Base-by-base conservation (phyloP, 2,329 filamentous ascomycete genomes). In the Exophiala alcalophila region DNA sequence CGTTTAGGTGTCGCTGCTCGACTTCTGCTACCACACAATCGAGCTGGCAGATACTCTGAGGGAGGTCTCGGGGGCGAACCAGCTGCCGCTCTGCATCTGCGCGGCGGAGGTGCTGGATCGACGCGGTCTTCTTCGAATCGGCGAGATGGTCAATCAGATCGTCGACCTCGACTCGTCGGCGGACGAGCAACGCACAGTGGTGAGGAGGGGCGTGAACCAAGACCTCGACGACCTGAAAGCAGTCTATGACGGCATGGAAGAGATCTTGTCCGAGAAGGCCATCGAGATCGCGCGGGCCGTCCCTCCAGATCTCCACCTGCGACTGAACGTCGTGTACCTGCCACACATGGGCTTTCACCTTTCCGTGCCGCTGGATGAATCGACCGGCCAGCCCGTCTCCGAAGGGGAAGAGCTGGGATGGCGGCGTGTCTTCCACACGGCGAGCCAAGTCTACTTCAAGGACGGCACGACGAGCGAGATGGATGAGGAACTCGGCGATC, bases 321-420 rank as follows among this genome's bases (percentile, higher is more conserved):
- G 72, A 9, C 62, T 84, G 23, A 90, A 90, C 40, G 94, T 94
- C 50, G 84, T 92, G 12, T 95, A 92, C 61, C 84, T 94, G 49
- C 91, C 90, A 0, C 89, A 95, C 57, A 78, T 96, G 25, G 92
- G 92, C 0, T 98, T 96, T 59, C 76, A 96, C 25, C 85, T 89
- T 2, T 81, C 84, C 0, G 81, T 94, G 11, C 75, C 76, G 2
- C 63, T 82, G 3, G 77, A 88, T 53, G 66, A 72, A 10, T 61
- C 70, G 1, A 80, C 75, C 2, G 78, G 79, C 0, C 67, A 72
- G 32, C 76, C 78, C 0, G 68, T 77, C 8, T 90, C 83, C 53
- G 73, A 80, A 53, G 86, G 86, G 1, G 69, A 76, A 44, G 71
- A 73, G 11, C 80, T 81, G 42, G 65, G 66, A 0, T 98, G 91